Base-by-base conservation (phyloP, 2,329 filamentous ascomycete species). In the Alternaria consortialis region DNA sequence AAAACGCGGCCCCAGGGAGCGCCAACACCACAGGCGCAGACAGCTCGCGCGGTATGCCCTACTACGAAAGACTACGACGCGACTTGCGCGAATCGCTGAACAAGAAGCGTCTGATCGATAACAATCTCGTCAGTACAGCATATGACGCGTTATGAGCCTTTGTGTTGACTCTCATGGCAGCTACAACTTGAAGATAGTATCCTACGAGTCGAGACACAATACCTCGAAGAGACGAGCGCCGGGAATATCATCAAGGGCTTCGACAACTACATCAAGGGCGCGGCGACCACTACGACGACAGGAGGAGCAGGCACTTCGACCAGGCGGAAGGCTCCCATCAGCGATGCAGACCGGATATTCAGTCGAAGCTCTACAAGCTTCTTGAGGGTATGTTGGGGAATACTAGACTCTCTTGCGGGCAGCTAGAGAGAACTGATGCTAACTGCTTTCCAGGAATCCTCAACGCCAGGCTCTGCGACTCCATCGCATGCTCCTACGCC, bases 241-340 rank as follows among this genome's bases (percentile, higher is more conserved):
- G 95, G 95, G 44, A 99, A 99, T 82, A 98, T 99, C 76, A 94
- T 99, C 77, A 93, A 92, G 50, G 95, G 95, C 23, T 99, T 99
- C 79, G 95, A 99, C 79, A 96, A 93, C 77, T 99, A 98, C 82
- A 96, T 97, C 84, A 99, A 99, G 80, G 94, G 92, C 56, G 74
- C 87, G 8, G 87, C 88, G n/a, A 83, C 85, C 2, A 85, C 88
- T 11, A 84, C 87, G 67, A 84, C 81, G 4, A 74, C 78, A 5
- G 71, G 75, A 55, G 80, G 79, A 29, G 70, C 71, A 46, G 79
- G 75, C 57, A 79, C 73, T 36, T 73, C 68, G 61, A 77, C 90
- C 74, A 86, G 89, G 72, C 87, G 91, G 77, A 84, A 82, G 62
- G 81, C 86, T 25, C 86, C 86, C 5, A 82, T 90, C 50, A 84